Evolutionary conservation across 495 filamentous ascomycete genomes (phyloP), one percentile per base, ranked within the genome.

Genomic region (Podospora didyma): DNA sequence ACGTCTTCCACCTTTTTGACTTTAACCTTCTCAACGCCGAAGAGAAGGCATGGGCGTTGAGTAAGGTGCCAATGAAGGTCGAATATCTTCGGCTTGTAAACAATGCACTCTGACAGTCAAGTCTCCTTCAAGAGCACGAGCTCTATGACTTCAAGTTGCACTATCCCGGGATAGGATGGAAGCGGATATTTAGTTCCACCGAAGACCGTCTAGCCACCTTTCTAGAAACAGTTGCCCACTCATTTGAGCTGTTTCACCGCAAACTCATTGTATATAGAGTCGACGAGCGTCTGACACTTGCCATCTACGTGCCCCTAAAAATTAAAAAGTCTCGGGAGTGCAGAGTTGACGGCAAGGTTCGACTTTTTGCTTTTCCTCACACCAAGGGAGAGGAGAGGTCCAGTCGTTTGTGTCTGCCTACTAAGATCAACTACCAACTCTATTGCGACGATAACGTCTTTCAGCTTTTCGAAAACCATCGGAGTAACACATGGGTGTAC

Each of bases 281-380:
- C n/a, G 70, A 78, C 49, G 69, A 77, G 51, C 66, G 79, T 10
- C 65, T 81, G 12, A 79, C 74, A 2, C 28, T 82, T 9, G 78
- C 71, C 4, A 73, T 82, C 20, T 82, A 82, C 54, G 58, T 82
- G 4, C 79, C 78, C 5, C 62, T 67, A 53, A 73, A 72, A 61
- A 60, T 79, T 14, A 63, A 65, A 31, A 64, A 53, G 21, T 54
- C 64, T 11, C 35, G 72, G 28, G 77, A 79, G 51, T 64, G 52
- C 52, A 51, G 64, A 9, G 75, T 80, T 7, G 72, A 73, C 48
- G 63, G 70, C 52, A 56, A 49, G 12, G 75, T 79, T 7, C 73
- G 78, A 2, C 59, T 81, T 10, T 73, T 81, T 57, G 77, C 78
- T 0, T 78, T 81, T 45, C 73, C 78, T 7, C 74, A 73, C 44